Conservation (phyloP, 176 grass and related monocot genomes). For the Triticum aestivum region IWGSC_CS_RefSeq_v2.1 NC_057807.1:90992768-90993267, state of each 20-base stretch:
- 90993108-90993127: conserved; percentile 89
- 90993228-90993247: background rate
- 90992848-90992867: conserved; percentile 18
- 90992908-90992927: background rate
- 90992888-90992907: background rate
- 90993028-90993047: conserved; percentile 62
- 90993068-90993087: conserved; percentile 58
- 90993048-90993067: conserved; percentile 49
- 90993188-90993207: conserved; percentile 75
- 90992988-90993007: conserved; percentile 76
- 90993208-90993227: conserved; percentile 6
- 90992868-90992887: conserved; percentile 9
- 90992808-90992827: background rate
- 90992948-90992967: conserved; percentile 75
- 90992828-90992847: background rate
- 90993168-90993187: conserved; percentile 63
- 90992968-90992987: conserved; percentile 85
- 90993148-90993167: conserved; percentile 72
- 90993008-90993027: conserved; percentile 80
- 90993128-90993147: conserved; percentile 74
- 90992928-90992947: conserved; percentile 21
- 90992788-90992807: background rate
- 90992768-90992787: background rate
- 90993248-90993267: background rate
- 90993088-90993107: conserved; percentile 79